Conservation (phyloP, 306 rosid species). For the Clitoria ternatea region DNA sequence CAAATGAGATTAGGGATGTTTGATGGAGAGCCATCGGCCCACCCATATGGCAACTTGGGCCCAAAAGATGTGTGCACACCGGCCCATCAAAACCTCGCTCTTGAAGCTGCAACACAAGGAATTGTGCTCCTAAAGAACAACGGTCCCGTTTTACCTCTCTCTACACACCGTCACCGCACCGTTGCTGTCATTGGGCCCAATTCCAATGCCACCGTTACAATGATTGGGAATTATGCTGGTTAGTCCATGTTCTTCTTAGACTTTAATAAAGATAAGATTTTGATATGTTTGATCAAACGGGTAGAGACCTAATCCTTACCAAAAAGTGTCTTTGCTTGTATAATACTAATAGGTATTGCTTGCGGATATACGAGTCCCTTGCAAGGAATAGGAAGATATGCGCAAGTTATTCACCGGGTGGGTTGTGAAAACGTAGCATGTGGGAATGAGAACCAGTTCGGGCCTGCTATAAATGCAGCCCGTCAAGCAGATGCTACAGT, state of each 20-base stretch:
- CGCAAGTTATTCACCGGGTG: conserved; percentile 38
- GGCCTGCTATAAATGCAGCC: conserved; percentile 55
- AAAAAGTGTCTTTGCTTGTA: not conserved
- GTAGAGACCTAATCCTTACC: too few species aligned
- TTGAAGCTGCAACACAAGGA: conserved; percentile 78
- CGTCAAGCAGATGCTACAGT: conserved; percentile 65
- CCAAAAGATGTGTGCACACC: conserved; percentile 74
- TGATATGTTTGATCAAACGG: too few species aligned
- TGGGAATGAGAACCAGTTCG: conserved; percentile 36
- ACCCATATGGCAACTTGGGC: conserved; percentile 60
- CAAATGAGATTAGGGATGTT: conserved; percentile 96
- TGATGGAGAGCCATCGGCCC: conserved; percentile 62
- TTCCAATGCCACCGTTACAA: conserved; percentile 57
- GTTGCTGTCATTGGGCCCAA: conserved; percentile 92
- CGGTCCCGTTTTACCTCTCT: conserved; percentile 59
- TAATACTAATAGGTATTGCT: conserved; percentile 54
- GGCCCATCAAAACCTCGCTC: conserved; percentile 65
- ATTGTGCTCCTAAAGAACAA: conserved; percentile 78
- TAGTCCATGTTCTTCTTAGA: not conserved
- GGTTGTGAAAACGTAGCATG: conserved; percentile 72
- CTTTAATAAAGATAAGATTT: too few species aligned
- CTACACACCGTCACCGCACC: conserved; percentile 42
- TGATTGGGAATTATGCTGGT: conserved; percentile 95
- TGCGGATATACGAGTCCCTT: conserved; percentile 74
- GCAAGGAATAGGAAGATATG: conserved; percentile 65